phyloP scores from a whole-genome alignment of 495 filamentous ascomycete genomes.

The Bacidia gigantensis region DNA sequence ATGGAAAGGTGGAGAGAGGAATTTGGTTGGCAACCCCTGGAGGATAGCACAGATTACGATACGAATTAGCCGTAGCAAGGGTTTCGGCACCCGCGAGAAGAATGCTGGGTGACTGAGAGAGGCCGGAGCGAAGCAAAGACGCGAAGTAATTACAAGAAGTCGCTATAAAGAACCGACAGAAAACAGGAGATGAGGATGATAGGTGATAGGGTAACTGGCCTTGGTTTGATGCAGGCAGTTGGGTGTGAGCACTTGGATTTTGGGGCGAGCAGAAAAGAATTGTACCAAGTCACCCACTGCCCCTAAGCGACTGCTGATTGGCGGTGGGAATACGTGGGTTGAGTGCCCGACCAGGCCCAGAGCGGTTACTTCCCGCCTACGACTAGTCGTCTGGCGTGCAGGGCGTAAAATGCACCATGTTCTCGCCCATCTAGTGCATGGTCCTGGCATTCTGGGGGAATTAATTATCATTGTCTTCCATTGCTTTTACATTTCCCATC shows the following conservation, averaged over 20 bases:
- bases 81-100: conserved; percentile 12
- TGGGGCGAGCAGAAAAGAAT: not conserved
- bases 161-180: conserved; percentile 7
- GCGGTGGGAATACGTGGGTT: not conserved
- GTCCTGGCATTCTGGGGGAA: not conserved
- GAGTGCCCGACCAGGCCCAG: not conserved
- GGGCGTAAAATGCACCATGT: no score
- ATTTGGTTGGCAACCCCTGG: conserved; percentile 15
- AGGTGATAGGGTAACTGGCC: not conserved
- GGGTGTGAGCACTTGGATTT: not conserved
- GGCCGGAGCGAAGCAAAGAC: conserved; percentile 7
- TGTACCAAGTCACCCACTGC: not conserved
- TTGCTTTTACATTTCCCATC: not conserved
- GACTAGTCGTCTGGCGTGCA: not conserved
- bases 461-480: not conserved
- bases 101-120: conserved; percentile 9
- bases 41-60: conserved; percentile 17
- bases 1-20: conserved; percentile 5
- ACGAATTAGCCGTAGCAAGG: conserved; percentile 17
- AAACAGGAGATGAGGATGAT: conserved; percentile 2
- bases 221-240: not conserved
- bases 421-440: not conserved
- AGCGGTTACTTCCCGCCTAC: not conserved
- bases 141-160: conserved; percentile 13
- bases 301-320: not conserved